Evolutionary conservation across 192 early-diverging fungal species (phyloP), one percentile per base, ranked within the genome.

Genomic region (Kickxella alabastrina): DNA sequence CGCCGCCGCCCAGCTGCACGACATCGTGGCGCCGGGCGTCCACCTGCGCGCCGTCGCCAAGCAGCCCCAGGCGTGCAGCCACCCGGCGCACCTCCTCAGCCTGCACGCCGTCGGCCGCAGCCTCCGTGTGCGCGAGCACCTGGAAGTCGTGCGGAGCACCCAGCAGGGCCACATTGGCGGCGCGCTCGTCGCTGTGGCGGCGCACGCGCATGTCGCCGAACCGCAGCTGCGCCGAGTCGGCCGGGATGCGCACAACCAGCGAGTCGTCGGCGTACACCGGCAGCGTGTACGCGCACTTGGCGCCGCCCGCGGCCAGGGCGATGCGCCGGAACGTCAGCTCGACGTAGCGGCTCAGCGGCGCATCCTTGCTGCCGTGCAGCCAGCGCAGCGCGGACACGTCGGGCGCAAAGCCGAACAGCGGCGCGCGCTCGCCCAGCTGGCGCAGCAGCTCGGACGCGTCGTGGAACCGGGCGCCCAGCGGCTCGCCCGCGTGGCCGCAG

Each of bases 341-440:
- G 14, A 68, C 46, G 25, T 75, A 59, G 10, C 23, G 17, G 9
- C 41, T n/a, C 26, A 17, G 9, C 39, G 38, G 21, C 2, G 26
- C 38, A 4, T 21, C 15, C 7, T 27, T 28, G 28, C 34, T 44
- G 44, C 54, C 54, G 6, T 51, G 50, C 2, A 61, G 52, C 72
- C 72, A 75, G 23, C 41, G 36, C 13, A 75, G 56, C 38, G 61
- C 65, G 45, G 72, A 65, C 18, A 49, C 50, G 21, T 61, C 43
- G 49, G 43, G 35, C 14, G 61, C 58, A 43, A 75, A 75, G 9
- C 26, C 61, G 37, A 65, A 68, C 27, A 68, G 32, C 23, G 72
- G 72, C 23, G 56, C 25, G 8, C 48, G 24, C 34, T 35, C 29
- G 17, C 26, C 45, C 13, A 75, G 29, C 6, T 9, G 17, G 1